Evolutionary conservation across 148 eudicot genomes (phyloP), one percentile per base, ranked within the genome.

Genomic region (Fagopyrum esculentum): DNA sequence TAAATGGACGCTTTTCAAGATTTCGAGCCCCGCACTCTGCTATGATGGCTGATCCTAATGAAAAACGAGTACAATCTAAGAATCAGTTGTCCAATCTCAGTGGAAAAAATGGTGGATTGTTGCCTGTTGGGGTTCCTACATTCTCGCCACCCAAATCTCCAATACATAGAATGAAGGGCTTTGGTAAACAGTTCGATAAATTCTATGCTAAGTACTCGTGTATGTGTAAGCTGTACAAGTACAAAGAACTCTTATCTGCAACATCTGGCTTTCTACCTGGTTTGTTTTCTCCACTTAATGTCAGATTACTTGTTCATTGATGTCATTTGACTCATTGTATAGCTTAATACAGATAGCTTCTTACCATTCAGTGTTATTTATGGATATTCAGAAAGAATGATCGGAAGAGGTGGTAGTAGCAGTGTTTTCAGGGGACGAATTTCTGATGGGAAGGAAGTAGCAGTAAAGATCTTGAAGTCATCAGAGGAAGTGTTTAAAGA

Each of bases 371-470:
- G 45, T 73, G 45, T 35, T 49, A 15, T 66, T 40, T 16, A 40
- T 43, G 46, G 10, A 17, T 2, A 40, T 82, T 40, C 87, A 93
- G 98, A 79, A 19, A 89, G 86, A 78, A 76, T 90, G 80, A 81
- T 93, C 61, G 98, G 98, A 72, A 86, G 81, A 85, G 98, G 98
- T 77, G 96, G 98, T 52, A 90, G 86, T 78, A 90, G 98, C 80
- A 84, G 79, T 74, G 98, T 93, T 78, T 93, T 82, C 71, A 78
- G 73, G 83, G 98, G 93, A 48, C 79, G 84, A 64, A 87, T 90
- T 77, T 84, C 87, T 2, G 92, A 93, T 77, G 93, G 96, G 52
- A 87, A 87, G 81, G 93, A 89, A 81, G 82, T 93, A 69, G 98
- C 98, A 16, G 93, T 89, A 71, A 93, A 93, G 83, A 86, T 88